Evolutionary conservation across 441 rosid genomes (phyloP), one percentile per base, ranked within the genome.

Genomic region (Pelargonium fulgidum): DNA sequence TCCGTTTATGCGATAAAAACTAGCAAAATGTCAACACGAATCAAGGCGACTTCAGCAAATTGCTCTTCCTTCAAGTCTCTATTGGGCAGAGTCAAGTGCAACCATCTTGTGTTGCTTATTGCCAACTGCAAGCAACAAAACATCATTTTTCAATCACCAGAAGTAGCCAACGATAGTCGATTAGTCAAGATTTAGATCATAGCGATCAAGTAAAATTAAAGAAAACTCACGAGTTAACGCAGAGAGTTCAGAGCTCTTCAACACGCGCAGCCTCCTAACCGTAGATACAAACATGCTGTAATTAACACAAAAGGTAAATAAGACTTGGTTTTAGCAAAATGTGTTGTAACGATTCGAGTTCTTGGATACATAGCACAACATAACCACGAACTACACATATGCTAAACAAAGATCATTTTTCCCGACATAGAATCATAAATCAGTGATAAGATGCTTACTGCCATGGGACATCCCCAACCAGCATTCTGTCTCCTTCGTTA

Each of bases 261-360:
- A 70, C 62, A 84, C 89, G 3, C 93, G 91, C 67, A 91, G 81
- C 79, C 97, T 85, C 82, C 84, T 91, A 76, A 85, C 93, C 0
- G 84, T 84, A 3, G 89, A 84, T 17, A 82, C 88, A 79, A 91
- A 91, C 96, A 89, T 88, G 76, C 94, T 89, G 83, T 67, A 80
- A 72, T 54, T 6, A 50, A 7, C 54, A 67, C 33, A 36, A 9
- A 39, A 20, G 33, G 22, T 48, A 42, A 41, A 64, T 24, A 29
- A 3, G 6, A 29, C 36, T 3, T 29, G 4, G 36, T 29, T 29
- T 29, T 5, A 29, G 36, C 36, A 29, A 29, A 29, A 29, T 29
- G 36, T 29, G 36, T 29, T 29, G 4, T 0, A 29, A 29, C 3
- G 36, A 29, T 29, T 29, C 36, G 36, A 29, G 36, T 29, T 29